Conservation (phyloP, 78 protist genomes). For the Tieghemostelium lacteum region DNA sequence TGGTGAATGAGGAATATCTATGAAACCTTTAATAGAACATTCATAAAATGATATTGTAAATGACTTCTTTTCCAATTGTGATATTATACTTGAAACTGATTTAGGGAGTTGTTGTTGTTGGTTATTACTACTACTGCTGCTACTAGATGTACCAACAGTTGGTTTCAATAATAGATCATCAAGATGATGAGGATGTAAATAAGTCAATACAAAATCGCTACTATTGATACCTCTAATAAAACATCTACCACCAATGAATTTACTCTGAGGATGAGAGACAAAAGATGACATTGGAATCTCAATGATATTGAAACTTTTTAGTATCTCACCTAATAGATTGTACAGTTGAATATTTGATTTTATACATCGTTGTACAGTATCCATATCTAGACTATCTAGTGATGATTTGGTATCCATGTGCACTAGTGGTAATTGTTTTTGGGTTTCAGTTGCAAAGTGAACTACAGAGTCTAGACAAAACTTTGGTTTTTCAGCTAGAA, state of each 20-base stretch:
- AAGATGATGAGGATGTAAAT: slow-evolving; percentile 38
- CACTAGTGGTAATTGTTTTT: slow-evolving; percentile 41
- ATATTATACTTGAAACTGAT: too few relatives aligned
- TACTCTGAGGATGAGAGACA: neutral
- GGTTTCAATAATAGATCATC: too few relatives aligned
- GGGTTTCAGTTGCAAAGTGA: slow-evolving; percentile 58
- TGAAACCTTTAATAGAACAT: slow-evolving; percentile 74
- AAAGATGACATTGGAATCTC: slow-evolving; percentile 29
- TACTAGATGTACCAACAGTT: too few relatives aligned
- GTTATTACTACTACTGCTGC: neutral
- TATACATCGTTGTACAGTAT: neutral
- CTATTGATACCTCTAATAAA: slow-evolving; percentile 58
- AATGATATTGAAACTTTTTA: slow-evolving; percentile 26
- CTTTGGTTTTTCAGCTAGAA: slow-evolving; percentile 9
- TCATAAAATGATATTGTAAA: slow-evolving; percentile 55
- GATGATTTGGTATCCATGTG: neutral
- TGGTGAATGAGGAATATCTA: slow-evolving; percentile 45
- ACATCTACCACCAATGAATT: slow-evolving; percentile 62
- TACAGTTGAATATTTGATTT: slow-evolving; percentile 40
- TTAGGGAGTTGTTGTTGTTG: too few relatives aligned
- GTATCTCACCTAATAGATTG: slow-evolving; percentile 12
- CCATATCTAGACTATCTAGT: neutral
- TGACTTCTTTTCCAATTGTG: too few relatives aligned
- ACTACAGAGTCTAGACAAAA: slow-evolving; percentile 27
- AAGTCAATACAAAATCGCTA: slow-evolving; percentile 57